phyloP scores from a whole-genome alignment of 2,329 filamentous ascomycete species.

The Colletotrichum camelliae region DNA sequence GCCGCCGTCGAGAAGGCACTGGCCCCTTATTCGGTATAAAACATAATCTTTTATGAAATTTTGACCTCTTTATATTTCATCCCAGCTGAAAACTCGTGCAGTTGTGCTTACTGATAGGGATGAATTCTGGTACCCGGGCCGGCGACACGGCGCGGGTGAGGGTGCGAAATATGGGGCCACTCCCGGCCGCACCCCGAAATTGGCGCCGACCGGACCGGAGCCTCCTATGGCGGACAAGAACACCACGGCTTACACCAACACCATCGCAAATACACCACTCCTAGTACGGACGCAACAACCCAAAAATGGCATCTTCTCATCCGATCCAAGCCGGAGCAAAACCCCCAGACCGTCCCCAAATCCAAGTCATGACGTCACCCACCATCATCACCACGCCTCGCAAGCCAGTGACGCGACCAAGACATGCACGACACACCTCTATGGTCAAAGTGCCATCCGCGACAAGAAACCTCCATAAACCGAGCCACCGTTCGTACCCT shows the following conservation, averaged over 20 bases:
- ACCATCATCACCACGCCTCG: constrained; percentile 7
- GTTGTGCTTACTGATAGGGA: no score
- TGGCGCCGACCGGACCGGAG: no score
- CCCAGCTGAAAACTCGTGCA: no score
- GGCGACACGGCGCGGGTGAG: no score
- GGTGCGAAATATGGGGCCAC: no score
- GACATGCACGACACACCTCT: neutral
- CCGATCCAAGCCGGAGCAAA: neutral
- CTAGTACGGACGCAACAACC: no score
- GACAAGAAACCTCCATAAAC: neutral
- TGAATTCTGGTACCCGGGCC: no score
- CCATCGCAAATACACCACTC: no score
- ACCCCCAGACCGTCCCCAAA: neutral
- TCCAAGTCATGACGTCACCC: constrained; percentile 21
- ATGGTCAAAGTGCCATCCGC: neutral
- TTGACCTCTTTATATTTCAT: no score
- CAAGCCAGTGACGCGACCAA: constrained; percentile 14
- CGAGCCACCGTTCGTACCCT: neutral
- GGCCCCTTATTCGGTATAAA: neutral
- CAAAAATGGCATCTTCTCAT: neutral
- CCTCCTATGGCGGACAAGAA: no score
- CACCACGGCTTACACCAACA: neutral
- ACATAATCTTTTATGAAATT: no score
- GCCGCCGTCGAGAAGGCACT: neutral
- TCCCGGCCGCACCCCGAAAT: no score